Evolutionary conservation across 306 rosid genomes (phyloP).

Genomic region (Ormosia semicastrata): DNA sequence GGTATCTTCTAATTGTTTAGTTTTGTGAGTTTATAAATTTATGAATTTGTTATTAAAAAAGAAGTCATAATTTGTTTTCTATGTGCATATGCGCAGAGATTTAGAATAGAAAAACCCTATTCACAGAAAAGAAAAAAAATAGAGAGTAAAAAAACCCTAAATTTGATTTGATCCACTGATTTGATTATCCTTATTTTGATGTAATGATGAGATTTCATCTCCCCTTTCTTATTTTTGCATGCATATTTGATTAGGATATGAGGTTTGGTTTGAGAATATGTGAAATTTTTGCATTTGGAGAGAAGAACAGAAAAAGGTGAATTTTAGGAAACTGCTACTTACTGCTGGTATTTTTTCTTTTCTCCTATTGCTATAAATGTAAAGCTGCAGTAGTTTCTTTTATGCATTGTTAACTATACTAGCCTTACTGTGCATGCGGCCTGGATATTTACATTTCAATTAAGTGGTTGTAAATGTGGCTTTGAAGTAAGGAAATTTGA

Average conservation of each 20-base stretch:
- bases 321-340: not conserved
- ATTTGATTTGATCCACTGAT: constrained; percentile 4
- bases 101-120: too few species aligned
- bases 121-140: not conserved
- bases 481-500: constrained; percentile 44
- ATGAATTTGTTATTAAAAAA: not conserved
- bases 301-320: not conserved
- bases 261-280: not conserved
- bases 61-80: not conserved
- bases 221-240: not conserved
- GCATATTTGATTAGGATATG: not conserved
- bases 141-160: not conserved
- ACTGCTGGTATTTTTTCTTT: not conserved
- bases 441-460: constrained; percentile 20
- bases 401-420: constrained; percentile 10
- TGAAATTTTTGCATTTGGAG: not conserved
- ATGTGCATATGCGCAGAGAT: not conserved
- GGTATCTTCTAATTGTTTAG: constrained; percentile 15
- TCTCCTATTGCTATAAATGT: not conserved
- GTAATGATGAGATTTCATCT: constrained; percentile 9
- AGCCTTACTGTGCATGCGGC: constrained; percentile 2
- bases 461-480: constrained; percentile 22
- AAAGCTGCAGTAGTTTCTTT: constrained; percentile 7
- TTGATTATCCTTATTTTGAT: constrained; percentile 5
- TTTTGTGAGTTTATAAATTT: not conserved